These are phyloP conservation scores for Talaromyces piceae DNA, from an alignment of 2,329 filamentous ascomycete species.

Conservation along the genomic window DNA sequence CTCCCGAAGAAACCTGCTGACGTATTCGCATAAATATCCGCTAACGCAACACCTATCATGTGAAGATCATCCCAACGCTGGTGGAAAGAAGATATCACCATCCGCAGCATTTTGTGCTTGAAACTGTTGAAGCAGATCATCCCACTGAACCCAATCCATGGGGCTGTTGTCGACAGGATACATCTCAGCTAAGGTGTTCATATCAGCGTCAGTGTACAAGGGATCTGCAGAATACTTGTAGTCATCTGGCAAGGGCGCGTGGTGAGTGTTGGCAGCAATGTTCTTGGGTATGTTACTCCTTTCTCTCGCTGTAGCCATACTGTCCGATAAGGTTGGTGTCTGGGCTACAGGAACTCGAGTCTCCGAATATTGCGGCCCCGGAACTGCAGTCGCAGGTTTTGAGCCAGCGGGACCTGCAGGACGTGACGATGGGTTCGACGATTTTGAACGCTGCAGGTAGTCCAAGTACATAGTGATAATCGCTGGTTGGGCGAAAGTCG, in stretches of 20 bases:
- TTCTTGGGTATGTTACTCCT: background rate
- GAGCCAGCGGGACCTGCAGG: background rate
- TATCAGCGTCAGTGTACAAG: background rate
- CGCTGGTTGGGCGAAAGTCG: conserved; percentile 16
- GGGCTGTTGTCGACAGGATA: conserved; percentile 15
- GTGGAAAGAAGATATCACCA: conserved; percentile 3
- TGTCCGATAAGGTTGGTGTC: background rate
- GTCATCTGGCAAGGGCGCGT: background rate
- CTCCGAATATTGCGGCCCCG: background rate
- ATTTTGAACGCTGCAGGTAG: background rate
- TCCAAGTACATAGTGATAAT: conserved; percentile 14
- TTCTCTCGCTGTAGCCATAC: background rate
- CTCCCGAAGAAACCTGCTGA: too few relatives aligned
- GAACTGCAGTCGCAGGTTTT: background rate
- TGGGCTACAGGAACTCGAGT: background rate
- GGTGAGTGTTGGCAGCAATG: background rate
- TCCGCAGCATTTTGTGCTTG: conserved; percentile 9
- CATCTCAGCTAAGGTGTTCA: background rate
- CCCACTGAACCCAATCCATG: conserved; percentile 24
- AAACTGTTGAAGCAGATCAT: conserved; percentile 23
- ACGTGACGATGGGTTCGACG: background rate
- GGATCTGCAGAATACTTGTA: background rate
- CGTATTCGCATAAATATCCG: too few relatives aligned
- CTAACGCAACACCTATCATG: background rate
- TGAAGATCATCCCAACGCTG: background rate